Conservation (phyloP, 441 rosid species). For the Adansonia grandidieri region DNA sequence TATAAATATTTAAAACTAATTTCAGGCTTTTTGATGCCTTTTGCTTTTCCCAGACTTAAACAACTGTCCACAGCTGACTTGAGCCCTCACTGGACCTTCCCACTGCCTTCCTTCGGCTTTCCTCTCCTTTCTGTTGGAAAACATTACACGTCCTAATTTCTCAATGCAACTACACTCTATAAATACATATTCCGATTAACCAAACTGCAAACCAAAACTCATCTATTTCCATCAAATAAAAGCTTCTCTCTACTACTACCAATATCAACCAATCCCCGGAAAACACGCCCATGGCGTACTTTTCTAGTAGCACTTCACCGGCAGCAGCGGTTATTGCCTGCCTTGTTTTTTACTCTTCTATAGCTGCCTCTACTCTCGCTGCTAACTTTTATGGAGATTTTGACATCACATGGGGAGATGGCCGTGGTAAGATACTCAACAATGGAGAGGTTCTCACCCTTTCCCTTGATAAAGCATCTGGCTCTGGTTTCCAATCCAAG, state of each 20-base stretch:
- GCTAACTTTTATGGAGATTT: slow-evolving; percentile 41
- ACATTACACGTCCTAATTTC: no score
- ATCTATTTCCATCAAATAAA: background rate
- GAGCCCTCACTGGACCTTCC: background rate
- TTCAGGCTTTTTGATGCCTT: background rate
- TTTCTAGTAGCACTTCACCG: background rate
- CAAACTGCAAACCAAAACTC: background rate
- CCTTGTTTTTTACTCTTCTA: background rate
- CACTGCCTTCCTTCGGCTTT: background rate
- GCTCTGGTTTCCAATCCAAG: background rate
- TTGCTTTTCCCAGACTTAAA: background rate
- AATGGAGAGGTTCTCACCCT: slow-evolving; percentile 39
- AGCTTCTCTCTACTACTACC: no score
- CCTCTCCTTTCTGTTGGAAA: no score
- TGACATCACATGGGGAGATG: slow-evolving; percentile 57
- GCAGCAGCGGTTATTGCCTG: background rate
- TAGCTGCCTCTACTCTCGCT: background rate
- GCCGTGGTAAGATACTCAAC: slow-evolving; percentile 32
- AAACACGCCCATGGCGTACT: background rate
- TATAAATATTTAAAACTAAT: no score
- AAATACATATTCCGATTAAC: background rate
- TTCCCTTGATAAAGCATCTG: slow-evolving; percentile 36
- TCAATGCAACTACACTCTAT: background rate
- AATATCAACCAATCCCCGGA: no score
- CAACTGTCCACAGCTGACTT: background rate